phyloP scores from a whole-genome alignment of 768 basidiomycete genomes.

The Lentinula detonsa region DNA sequence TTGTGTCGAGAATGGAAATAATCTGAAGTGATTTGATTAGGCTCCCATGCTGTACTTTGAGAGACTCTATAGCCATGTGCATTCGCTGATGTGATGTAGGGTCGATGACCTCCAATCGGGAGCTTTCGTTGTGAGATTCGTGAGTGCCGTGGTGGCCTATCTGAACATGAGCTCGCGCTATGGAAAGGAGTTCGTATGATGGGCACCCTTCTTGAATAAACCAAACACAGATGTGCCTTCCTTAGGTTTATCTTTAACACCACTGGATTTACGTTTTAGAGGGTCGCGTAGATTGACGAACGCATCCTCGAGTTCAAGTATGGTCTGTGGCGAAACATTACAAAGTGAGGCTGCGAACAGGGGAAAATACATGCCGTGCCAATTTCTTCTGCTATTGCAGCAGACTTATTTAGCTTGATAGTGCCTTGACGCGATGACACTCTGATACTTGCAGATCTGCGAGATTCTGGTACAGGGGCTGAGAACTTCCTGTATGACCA shows the following conservation, averaged over 20 bases:
- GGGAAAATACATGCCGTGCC: conserved; percentile 38
- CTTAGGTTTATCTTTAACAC: conserved; percentile 20
- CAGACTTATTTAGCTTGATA: conserved; percentile 40
- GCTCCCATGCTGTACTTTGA: conserved; percentile 55
- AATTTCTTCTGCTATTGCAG: conserved; percentile 60
- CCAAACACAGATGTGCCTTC: conserved; percentile 36
- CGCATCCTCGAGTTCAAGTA: conserved; percentile 53
- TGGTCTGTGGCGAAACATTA: conserved; percentile 33
- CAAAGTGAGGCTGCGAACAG: neutral
- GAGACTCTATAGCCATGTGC: conserved; percentile 38
- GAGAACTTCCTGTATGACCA: conserved; percentile 50
- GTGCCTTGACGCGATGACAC: conserved; percentile 36
- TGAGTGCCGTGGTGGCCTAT: neutral
- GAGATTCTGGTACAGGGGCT: conserved; percentile 39
- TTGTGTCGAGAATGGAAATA: conserved; percentile 15
- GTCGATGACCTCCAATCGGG: conserved; percentile 10
- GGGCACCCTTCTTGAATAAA: conserved; percentile 57
- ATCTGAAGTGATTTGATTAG: conserved; percentile 39
- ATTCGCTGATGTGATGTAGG: conserved; percentile 14
- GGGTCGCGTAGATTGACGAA: conserved; percentile 37
- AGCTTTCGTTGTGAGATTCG: neutral
- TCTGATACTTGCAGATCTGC: conserved; percentile 34
- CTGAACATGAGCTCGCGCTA: neutral
- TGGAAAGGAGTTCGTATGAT: neutral
- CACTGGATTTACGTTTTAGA: conserved; percentile 27